These are phyloP conservation scores for Spergularia azorica DNA, from an alignment of 179 eudicot species.

Conservation along the genomic window DNA sequence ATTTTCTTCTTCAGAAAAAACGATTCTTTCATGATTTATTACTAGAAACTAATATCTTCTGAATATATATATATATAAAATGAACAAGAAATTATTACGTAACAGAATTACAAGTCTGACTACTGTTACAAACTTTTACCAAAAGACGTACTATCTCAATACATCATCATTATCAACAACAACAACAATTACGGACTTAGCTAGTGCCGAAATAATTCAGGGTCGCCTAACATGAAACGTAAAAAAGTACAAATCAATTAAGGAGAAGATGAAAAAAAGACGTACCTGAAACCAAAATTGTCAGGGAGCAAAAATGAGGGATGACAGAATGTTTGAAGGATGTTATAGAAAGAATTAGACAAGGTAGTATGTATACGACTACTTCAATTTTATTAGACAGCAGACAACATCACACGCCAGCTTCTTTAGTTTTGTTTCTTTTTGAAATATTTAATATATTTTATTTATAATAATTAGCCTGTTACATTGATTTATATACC, in stretches of 20 bases:
- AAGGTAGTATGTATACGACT: constrained; percentile 14
- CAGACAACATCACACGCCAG: constrained; percentile 19
- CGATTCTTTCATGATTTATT: too few species aligned
- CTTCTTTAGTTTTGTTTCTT: constrained; percentile 7
- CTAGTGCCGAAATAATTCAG: not conserved
- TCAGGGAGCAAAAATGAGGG: constrained; percentile 27
- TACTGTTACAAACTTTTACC: too few species aligned
- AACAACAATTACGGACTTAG: not conserved
- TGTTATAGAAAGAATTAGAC: constrained; percentile 31
- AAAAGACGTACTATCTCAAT: too few species aligned
- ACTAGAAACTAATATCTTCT: too few species aligned
- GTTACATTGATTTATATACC: not conserved
- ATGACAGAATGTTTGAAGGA: constrained; percentile 22
- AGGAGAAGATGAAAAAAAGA: not conserved
- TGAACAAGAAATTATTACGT: too few species aligned
- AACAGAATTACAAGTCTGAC: too few species aligned
- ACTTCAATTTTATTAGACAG: constrained; percentile 5
- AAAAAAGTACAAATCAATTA: not conserved
- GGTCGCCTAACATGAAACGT: not conserved
- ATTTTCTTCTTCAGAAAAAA: too few species aligned
- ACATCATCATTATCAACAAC: not conserved
- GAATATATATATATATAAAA: too few species aligned
- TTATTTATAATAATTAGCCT: not conserved
- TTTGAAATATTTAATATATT: not conserved
- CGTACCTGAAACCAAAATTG: constrained; percentile 24